Conservation (phyloP, 148 eudicot species). For the Hydrangea macrophylla region DNA sequence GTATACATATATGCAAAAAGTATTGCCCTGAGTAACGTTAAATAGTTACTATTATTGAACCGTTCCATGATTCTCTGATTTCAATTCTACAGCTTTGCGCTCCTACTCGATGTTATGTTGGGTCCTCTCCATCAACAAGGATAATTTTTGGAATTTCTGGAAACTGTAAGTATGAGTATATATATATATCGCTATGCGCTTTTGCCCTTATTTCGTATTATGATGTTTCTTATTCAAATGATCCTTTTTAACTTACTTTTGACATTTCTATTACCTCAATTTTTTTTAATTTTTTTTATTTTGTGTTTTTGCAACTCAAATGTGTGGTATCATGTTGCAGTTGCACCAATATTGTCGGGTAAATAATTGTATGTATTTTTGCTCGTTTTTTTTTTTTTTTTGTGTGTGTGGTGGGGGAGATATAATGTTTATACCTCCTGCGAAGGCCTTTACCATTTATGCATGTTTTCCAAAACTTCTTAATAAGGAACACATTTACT, state of each 20-base stretch:
- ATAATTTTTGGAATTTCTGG: constrained; percentile 17
- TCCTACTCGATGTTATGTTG: constrained; percentile 15
- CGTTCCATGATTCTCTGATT: not conserved
- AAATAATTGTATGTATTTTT: no score
- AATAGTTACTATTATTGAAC: not conserved
- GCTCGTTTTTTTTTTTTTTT: no score
- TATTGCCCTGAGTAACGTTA: no score
- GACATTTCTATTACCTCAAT: not conserved
- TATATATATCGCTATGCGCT: no score
- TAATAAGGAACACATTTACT: no score
- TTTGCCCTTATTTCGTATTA: not conserved
- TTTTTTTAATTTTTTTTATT: not conserved
- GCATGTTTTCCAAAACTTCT: no score
- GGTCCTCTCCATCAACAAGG: constrained; percentile 15
- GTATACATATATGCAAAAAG: not conserved
- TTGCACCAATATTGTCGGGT: no score
- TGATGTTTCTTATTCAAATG: not conserved
- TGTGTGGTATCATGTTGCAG: not conserved
- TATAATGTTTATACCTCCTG: no score
- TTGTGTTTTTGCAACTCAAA: not conserved
- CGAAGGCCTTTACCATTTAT: no score
- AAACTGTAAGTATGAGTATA: constrained; percentile 50
- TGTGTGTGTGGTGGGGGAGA: no score
- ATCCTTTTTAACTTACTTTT: not conserved
- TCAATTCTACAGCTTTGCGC: constrained; percentile 28